Base-by-base conservation (phyloP, 192 early-diverging fungal species). In the Gamsiella multidivaricata region DNA sequence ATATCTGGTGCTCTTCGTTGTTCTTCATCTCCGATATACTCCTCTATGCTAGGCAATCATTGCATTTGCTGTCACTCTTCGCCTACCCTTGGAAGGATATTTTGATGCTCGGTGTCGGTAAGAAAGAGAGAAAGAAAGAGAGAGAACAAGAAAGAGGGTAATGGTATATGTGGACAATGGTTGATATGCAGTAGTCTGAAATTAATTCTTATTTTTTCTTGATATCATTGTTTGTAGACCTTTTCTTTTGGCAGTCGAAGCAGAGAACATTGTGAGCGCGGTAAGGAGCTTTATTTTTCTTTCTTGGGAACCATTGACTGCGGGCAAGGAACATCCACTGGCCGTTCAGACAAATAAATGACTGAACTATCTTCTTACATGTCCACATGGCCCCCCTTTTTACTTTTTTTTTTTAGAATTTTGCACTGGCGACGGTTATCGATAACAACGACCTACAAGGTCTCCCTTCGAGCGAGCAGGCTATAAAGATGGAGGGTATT, bases 81-180 rank as follows among this genome's bases (percentile, higher is more conserved):
- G 72, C 0, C n/a, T 75, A 26, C 51, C 63, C 2, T 26, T 75
- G 45, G 64, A 65, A 32, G 62, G 57, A 0, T 61, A 61, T 49
- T 75, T 75, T 56, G 72, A 75, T 26, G 29, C 49, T 6, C 43
- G 57, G 5, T 43, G 29, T 42, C 54, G 70, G 70, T 65, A 74
- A 58, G 62, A 29, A 14, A 15, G 25, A 14, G 25, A 41, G 39
- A 41, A 7, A 41, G 39, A 17, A 6, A 11, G 3, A 3, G 7
- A 4, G 15, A 3, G 3, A 9, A n/a, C 37, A 31, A 34, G 9
- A 11, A 22, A 5, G 33, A 2, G 29, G 23, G 1, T 3, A 12
- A 22, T 41, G 39, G 41, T 22, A 43, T 18, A 28, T 42, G 7
- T 2, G n/a, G n/a, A n/a, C n/a, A n/a, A n/a, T n/a, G n/a, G n/a